Evolutionary conservation across 2,329 filamentous ascomycete species (phyloP).

Genomic region (Trichoderma sp.): DNA sequence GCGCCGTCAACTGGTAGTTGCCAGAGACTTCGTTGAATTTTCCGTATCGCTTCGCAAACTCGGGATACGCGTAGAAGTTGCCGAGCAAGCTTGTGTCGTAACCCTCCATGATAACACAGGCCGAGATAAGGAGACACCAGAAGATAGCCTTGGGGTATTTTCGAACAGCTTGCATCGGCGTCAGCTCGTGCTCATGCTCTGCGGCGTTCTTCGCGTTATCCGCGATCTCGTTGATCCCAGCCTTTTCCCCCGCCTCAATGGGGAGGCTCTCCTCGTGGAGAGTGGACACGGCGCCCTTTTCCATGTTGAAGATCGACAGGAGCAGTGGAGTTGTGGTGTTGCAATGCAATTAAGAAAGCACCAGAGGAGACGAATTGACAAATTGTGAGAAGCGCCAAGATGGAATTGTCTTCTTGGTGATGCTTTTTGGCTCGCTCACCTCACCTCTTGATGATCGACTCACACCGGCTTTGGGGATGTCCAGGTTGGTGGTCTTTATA

Average conservation of each 20-base stretch:
- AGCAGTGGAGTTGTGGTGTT: background rate
- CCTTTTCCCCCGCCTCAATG: constrained; percentile 2
- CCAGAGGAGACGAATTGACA: background rate
- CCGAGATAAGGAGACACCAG: constrained; percentile 38
- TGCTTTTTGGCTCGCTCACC: background rate
- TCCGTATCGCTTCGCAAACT: constrained; percentile 15
- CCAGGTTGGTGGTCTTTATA: constrained; percentile 5
- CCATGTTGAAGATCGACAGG: constrained; percentile 12
- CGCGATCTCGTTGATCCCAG: constrained; percentile 6
- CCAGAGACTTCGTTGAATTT: constrained; percentile 16
- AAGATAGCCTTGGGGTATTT: constrained; percentile 36
- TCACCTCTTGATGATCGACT: background rate
- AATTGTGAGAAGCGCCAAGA: background rate
- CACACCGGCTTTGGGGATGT: background rate
- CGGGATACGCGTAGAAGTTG: constrained; percentile 39
- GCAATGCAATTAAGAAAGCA: background rate
- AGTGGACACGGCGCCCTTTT: constrained; percentile 5
- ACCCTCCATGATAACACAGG: constrained; percentile 44
- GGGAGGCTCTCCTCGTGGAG: constrained; percentile 16
- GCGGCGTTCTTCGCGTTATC: constrained; percentile 1
- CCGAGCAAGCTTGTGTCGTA: constrained; percentile 37
- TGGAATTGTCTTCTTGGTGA: background rate
- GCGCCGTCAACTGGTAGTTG: constrained; percentile 40
- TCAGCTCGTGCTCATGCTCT: constrained; percentile 17
- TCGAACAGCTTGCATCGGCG: constrained; percentile 26